These are phyloP conservation scores for Salvia hispanica DNA, from an alignment of 257 asterid species.

Conservation along the genomic window DNA sequence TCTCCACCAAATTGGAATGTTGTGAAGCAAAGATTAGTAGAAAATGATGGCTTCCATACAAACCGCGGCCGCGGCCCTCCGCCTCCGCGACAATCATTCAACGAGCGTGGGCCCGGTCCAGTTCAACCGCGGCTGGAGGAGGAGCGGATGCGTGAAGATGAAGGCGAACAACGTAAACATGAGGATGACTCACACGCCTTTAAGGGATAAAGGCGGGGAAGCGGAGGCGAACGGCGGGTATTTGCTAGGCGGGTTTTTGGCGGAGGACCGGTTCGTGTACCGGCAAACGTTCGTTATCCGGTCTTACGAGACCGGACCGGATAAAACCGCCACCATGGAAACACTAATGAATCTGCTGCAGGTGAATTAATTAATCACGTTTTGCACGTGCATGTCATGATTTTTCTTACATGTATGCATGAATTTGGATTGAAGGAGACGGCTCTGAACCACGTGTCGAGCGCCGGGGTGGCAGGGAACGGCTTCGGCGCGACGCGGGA, in stretches of 20 bases:
- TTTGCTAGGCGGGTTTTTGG: neutral
- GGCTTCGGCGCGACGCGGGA: conserved; percentile 91
- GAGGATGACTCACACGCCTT: conserved; percentile 14
- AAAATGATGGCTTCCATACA: conserved; percentile 31
- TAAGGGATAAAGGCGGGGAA: neutral
- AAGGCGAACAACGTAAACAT: conserved; percentile 35
- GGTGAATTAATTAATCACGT: neutral
- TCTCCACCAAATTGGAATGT: neutral
- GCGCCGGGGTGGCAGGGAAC: conserved; percentile 67
- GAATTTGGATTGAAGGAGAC: conserved; percentile 56
- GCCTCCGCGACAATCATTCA: neutral
- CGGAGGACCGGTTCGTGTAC: conserved; percentile 4
- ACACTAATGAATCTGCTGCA: conserved; percentile 12
- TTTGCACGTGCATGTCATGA: no score
- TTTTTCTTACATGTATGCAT: no score
- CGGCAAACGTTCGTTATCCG: neutral
- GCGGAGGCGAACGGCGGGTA: neutral
- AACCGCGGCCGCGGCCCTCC: conserved; percentile 13
- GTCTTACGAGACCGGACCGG: conserved; percentile 16
- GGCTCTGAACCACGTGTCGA: conserved; percentile 80
- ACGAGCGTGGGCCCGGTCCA: neutral
- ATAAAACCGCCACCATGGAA: conserved; percentile 19
- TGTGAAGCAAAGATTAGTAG: neutral
- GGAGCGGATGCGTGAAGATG: conserved; percentile 30
- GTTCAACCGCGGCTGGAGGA: neutral